phyloP scores from a whole-genome alignment of 2,329 filamentous ascomycete genomes.

The Claviceps sp. region DNA sequence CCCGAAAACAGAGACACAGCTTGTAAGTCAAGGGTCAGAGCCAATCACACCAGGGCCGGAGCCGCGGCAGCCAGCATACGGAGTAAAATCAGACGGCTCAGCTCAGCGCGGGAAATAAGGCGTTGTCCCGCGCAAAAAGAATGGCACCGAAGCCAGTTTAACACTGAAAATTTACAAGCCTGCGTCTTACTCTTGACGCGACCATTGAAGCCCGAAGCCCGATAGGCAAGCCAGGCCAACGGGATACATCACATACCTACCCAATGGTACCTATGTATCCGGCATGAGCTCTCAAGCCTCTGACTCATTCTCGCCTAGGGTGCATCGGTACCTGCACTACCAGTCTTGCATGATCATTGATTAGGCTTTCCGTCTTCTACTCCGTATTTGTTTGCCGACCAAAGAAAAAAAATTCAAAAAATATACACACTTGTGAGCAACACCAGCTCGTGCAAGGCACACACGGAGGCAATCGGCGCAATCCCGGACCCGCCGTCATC shows the following conservation, averaged over 20 bases:
- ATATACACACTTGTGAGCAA: no score
- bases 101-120: no score
- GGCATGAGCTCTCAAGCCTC: neutral
- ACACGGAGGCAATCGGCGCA: neutral
- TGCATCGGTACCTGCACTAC: conserved; percentile 4
- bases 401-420: conserved; percentile 2
- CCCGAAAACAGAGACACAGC: no score
- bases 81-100: no score
- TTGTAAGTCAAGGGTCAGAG: no score
- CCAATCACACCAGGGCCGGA: no score
- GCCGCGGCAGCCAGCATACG: no score
- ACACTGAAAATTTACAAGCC: no score
- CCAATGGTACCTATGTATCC: neutral
- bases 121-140: neutral
- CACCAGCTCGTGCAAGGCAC: no score
- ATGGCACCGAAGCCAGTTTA: neutral
- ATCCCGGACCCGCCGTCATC: neutral
- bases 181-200: no score
- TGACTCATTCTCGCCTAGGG: neutral
- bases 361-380: neutral
- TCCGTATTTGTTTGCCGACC: neutral
- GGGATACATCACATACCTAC: no score
- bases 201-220: conserved; percentile 6
- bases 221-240: neutral
- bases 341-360: conserved; percentile 1